Evolutionary conservation across 768 basidiomycete genomes (phyloP).

Genomic region (Mycena filopes): DNA sequence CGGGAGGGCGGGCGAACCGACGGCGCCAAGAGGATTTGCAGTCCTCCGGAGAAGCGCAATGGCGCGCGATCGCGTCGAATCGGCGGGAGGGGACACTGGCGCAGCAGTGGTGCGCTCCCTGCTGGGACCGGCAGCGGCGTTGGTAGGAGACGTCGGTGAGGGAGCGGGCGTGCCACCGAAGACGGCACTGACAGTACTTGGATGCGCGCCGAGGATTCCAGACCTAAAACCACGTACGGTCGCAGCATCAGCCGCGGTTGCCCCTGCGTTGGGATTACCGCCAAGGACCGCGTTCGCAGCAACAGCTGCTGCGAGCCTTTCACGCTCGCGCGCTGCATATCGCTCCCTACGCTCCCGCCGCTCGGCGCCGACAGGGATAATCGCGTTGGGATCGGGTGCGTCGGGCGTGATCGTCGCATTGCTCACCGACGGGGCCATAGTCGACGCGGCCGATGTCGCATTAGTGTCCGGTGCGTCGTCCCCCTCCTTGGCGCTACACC

Average conservation of each 20-base stretch:
- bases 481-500: slow-evolving; percentile 79
- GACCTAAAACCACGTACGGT: slow-evolving; percentile 30
- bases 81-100: neutral
- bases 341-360: slow-evolving; percentile 33
- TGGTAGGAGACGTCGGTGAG: neutral
- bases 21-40: slow-evolving; percentile 25
- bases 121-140: slow-evolving; percentile 17
- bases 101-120: slow-evolving; percentile 8
- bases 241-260: slow-evolving; percentile 27
- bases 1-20: slow-evolving; percentile 19
- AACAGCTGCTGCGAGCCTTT: slow-evolving; percentile 17
- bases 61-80: slow-evolving; percentile 22
- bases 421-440: slow-evolving; percentile 23
- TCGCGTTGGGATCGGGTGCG: slow-evolving; percentile 15
- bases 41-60: slow-evolving; percentile 25
- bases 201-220: slow-evolving; percentile 20
- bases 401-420: slow-evolving; percentile 25
- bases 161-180: slow-evolving; percentile 21
- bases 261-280: slow-evolving; percentile 2
- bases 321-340: slow-evolving; percentile 28
- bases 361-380: slow-evolving; percentile 22
- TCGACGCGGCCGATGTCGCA: slow-evolving; percentile 21
- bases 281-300: slow-evolving; percentile 17
- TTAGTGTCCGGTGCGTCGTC: slow-evolving; percentile 47
- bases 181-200: slow-evolving; percentile 25